Percentiles rank a stretch among this genome's conserved stretches.
Conservation (phyloP, 176 grass and related monocot genomes). For the Triticum timopheevii region DNA sequence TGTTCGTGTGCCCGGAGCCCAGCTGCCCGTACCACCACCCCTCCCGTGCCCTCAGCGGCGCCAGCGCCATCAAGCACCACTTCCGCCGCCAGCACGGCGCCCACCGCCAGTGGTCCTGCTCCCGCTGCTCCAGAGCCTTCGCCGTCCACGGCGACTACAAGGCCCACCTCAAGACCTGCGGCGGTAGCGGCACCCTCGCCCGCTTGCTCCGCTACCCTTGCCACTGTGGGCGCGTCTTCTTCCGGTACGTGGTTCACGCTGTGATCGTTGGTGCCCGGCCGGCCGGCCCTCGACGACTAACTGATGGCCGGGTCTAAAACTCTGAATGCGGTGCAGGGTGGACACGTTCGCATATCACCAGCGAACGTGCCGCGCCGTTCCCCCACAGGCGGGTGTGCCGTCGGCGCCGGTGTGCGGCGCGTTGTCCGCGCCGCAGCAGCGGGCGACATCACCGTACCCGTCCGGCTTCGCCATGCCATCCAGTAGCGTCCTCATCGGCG, state of each 20-base stretch:
- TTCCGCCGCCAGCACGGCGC: conserved; percentile 88
- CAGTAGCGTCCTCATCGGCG: neutral
- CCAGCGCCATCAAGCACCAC: conserved; percentile 92
- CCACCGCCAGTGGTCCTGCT: conserved; percentile 78
- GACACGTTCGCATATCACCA: conserved; percentile 90
- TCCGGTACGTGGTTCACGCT: conserved; percentile 33
- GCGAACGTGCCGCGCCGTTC: conserved; percentile 53
- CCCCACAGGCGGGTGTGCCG: neutral
- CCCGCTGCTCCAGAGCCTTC: conserved; percentile 80
- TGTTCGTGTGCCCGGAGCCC: conserved; percentile 91
- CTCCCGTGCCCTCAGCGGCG: conserved; percentile 63
- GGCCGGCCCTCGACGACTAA: neutral
- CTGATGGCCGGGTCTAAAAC: neutral
- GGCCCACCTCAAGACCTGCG: conserved; percentile 93
- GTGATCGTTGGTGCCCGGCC: neutral
- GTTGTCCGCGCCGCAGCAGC: neutral
- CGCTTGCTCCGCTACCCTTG: conserved; percentile 40
- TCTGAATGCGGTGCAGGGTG: conserved; percentile 45
- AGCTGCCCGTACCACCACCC: conserved; percentile 93
- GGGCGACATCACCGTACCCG: neutral
- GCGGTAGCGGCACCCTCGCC: conserved; percentile 42
- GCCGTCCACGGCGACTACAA: conserved; percentile 95
- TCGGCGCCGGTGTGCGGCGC: neutral
- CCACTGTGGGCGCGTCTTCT: conserved; percentile 92
- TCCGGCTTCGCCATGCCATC: conserved; percentile 42